These are phyloP conservation scores for Acanthochlamys bracteata DNA, from an alignment of 106 monocot species.

Conservation along the genomic window DNA sequence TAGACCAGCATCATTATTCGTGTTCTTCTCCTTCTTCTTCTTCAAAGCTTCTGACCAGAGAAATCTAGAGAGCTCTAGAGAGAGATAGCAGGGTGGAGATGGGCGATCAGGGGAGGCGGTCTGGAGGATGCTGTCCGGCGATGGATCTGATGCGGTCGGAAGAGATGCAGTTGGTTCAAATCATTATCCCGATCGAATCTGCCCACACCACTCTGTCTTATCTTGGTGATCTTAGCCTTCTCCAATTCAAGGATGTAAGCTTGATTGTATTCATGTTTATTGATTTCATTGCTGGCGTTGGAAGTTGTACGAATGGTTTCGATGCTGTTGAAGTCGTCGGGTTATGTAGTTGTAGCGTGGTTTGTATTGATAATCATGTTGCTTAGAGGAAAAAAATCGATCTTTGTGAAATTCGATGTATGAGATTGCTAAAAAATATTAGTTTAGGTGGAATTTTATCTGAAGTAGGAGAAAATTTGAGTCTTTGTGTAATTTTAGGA, in stretches of 20 bases:
- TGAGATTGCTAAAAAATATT: too few relatives aligned
- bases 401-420: too few relatives aligned
- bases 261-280: not conserved
- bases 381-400: too few relatives aligned
- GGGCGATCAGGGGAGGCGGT: constrained; percentile 10
- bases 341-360: too few relatives aligned
- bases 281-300: not conserved
- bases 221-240: constrained; percentile 82
- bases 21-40: not conserved
- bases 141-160: constrained; percentile 97
- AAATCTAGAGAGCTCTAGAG: not conserved
- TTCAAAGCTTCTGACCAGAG: not conserved
- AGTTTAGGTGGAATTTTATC: too few relatives aligned
- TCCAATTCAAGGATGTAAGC: constrained; percentile 95
- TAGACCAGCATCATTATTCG: too few relatives aligned
- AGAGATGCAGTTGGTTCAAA: constrained; percentile 91
- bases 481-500: too few relatives aligned
- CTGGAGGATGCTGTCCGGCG: constrained; percentile 63
- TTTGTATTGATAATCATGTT: too few relatives aligned
- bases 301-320: not conserved
- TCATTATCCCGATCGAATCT: constrained; percentile 91
- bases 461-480: too few relatives aligned
- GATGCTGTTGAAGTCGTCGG: not conserved
- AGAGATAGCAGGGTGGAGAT: constrained; percentile 6
- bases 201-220: constrained; percentile 75